Conservation (phyloP, 371 early-diverging fungal species). For the Actinomortierella ambigua region DNA sequence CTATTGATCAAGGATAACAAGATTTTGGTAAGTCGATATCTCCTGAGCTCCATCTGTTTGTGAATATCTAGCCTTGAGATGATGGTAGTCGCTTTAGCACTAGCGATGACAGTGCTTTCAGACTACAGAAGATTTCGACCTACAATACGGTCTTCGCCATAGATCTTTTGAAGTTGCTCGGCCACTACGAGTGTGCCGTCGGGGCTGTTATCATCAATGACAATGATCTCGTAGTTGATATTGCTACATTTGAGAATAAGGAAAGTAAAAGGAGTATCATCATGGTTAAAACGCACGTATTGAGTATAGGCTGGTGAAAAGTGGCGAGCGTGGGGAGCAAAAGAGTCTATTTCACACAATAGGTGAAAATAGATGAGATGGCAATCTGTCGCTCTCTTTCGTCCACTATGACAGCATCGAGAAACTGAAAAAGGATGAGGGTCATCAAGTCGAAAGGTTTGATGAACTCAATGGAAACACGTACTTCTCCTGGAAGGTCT, state of each 20-base stretch:
- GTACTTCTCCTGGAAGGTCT: constrained; percentile 83
- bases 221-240: constrained; percentile 94
- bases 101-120: too few relatives aligned
- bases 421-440: too few relatives aligned
- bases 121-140: constrained; percentile 26
- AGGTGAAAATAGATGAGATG: background rate
- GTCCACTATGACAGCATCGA: background rate
- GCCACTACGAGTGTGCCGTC: constrained; percentile 98
- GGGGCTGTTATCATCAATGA: constrained; percentile 99
- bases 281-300: background rate
- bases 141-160: constrained; percentile 91
- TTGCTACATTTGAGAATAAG: constrained; percentile 29
- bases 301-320: too few relatives aligned
- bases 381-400: constrained; percentile 3
- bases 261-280: background rate
- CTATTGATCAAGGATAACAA: constrained; percentile 42
- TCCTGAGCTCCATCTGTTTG: background rate
- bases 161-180: constrained; percentile 81
- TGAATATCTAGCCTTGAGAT: too few relatives aligned
- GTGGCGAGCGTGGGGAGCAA: too few relatives aligned
- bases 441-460: background rate
- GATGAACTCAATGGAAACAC: constrained; percentile 9
- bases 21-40: background rate
- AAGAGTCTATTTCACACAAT: too few relatives aligned
- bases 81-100: too few relatives aligned